Conservation (phyloP, 257 asterid species). For the Sherardia arvensis region DNA sequence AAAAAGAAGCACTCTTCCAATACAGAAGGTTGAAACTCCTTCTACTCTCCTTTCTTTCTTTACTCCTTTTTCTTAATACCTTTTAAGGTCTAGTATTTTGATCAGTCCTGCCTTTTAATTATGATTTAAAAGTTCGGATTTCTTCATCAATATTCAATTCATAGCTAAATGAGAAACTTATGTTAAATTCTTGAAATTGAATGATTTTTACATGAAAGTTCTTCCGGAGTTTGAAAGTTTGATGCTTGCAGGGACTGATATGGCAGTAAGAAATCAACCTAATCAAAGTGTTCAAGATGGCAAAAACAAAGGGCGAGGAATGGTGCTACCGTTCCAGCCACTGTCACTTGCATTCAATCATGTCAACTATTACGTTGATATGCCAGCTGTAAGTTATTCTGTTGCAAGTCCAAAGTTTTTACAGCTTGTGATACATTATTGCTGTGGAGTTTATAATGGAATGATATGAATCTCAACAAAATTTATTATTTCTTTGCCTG, state of each 20-base stretch:
- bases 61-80: not conserved
- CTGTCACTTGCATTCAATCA: conserved; percentile 75
- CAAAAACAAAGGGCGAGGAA: conserved; percentile 45
- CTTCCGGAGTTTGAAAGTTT: conserved; percentile 1
- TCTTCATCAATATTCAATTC: too few relatives aligned
- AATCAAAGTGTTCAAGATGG: conserved; percentile 17
- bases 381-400: conserved; percentile 73
- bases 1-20: conserved; percentile 23
- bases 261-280: conserved; percentile 26
- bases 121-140: too few relatives aligned
- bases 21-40: conserved; percentile 26
- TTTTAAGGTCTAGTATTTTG: not conserved
- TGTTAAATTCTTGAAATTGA: not conserved
- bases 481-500: too few relatives aligned
- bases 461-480: too few relatives aligned
- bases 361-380: conserved; percentile 81
- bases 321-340: conserved; percentile 94
- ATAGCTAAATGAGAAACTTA: not conserved
- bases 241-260: conserved; percentile 37
- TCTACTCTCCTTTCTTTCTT: too few relatives aligned
- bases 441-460: too few relatives aligned
- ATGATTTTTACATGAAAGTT: not conserved
- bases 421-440: too few relatives aligned
- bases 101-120: not conserved
- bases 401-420: not conserved